Evolutionary conservation across 73 alveolate genomes (phyloP).

Genomic region (Paramecium sexaurelia): DNA sequence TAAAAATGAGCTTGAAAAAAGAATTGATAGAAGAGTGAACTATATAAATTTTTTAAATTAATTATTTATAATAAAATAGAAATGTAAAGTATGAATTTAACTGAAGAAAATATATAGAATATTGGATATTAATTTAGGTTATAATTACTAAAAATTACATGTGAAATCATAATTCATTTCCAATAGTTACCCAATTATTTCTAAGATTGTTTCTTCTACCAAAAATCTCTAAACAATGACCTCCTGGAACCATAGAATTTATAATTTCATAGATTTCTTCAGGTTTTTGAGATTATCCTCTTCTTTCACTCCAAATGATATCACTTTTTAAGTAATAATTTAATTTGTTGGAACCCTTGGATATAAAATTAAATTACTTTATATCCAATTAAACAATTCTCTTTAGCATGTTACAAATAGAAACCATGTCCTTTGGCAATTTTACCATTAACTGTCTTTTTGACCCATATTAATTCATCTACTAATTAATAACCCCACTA

Average conservation of each 20-base stretch:
- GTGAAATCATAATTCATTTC: slow-evolving; percentile 75
- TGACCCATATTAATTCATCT: slow-evolving; percentile 89
- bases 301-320: slow-evolving; percentile 77
- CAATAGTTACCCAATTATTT: slow-evolving; percentile 90
- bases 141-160: neutral
- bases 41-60: neutral
- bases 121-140: neutral
- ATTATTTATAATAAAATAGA: neutral
- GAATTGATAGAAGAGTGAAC: neutral
- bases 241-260: slow-evolving; percentile 81
- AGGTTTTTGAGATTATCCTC: slow-evolving; percentile 86
- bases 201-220: slow-evolving; percentile 89
- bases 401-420: slow-evolving; percentile 86
- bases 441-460: slow-evolving; percentile 78
- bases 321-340: slow-evolving; percentile 68
- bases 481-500: slow-evolving; percentile 78
- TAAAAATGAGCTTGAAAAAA: neutral
- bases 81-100: neutral
- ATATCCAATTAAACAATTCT: slow-evolving; percentile 85
- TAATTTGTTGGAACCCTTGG: slow-evolving; percentile 52
- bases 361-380: slow-evolving; percentile 69
- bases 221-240: slow-evolving; percentile 82
- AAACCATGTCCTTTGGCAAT: slow-evolving; percentile 87
- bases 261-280: slow-evolving; percentile 84
- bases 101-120: neutral